Evolutionary conservation across 768 basidiomycete genomes (phyloP), one percentile per base, ranked within the genome.

Genomic region (Trametes coccinea): DNA sequence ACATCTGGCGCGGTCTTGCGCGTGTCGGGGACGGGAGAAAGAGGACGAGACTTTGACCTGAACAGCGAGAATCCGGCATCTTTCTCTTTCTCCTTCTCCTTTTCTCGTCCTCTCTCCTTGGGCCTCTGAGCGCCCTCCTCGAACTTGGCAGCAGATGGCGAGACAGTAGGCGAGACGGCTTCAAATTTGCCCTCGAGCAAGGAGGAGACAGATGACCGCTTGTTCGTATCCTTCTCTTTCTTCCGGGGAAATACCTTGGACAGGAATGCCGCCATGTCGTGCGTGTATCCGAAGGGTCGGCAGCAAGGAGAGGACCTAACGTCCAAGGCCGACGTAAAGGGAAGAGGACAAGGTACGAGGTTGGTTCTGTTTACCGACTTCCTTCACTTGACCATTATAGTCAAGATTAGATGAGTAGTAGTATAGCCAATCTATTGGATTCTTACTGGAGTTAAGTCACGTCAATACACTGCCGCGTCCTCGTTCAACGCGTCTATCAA

Each of bases 201-300:
- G 13, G 83, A 78, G 22, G 73, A 70, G 55, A 78, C 77, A 10
- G 78, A 76, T 33, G 66, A 41, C 16, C 74, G 74, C 29, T 76
- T 75, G 63, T 60, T 59, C 41, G 76, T 67, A 34, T 79, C 77
- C 67, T 80, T 80, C 67, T 86, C 86, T 75, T 82, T 88, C 76
- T 84, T 90, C 75, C 89, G 84, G 75, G 85, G 85, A 68, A 90
- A 87, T 67, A 91, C 86, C 71, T 88, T 91, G 74, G 86, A 84
- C 70, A 91, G 74, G 78, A 91, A 89, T 63, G 87, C 86, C 73
- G 87, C 78, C 80, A 81, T 81, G 22, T 47, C 45, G 46, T 17
- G 48, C 48, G 48, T 49, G 48, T 49, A 49, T 49, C 14, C 48
- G 17, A 4, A 27, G 30, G 13, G 30, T 47, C 46, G 22, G 34